Evolutionary conservation across 1,284 basidiomycete species (phyloP).

Genomic region (Leccinum idahoense): DNA sequence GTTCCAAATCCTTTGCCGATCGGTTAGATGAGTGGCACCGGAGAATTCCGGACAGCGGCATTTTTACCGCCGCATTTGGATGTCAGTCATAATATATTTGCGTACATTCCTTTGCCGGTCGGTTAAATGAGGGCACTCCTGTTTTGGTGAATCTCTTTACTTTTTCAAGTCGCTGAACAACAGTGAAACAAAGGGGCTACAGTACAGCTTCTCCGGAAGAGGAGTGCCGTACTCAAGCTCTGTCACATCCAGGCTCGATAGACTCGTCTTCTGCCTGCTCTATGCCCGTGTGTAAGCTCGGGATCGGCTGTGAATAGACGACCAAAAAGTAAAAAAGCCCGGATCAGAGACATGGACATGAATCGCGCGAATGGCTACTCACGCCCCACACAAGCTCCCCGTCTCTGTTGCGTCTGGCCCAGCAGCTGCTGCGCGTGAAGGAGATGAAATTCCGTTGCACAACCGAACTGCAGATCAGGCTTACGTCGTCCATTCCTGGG

Average conservation of each 20-base stretch:
- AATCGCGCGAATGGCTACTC: constrained; percentile 28
- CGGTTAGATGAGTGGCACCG: too few species aligned
- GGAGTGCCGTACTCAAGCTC: constrained; percentile 53
- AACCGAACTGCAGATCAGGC: constrained; percentile 14
- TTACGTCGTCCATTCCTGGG: constrained; percentile 55
- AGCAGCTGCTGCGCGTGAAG: constrained; percentile 36
- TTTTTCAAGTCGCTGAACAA: too few species aligned
- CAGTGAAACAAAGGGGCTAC: constrained; percentile 51
- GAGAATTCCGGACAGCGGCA: too few species aligned
- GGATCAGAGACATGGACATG: not conserved
- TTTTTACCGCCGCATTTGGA: too few species aligned
- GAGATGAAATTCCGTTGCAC: not conserved
- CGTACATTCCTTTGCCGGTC: too few species aligned
- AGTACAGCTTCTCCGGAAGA: constrained; percentile 59
- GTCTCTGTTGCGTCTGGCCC: constrained; percentile 67
- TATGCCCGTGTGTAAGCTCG: constrained; percentile 61
- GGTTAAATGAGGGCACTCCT: too few species aligned
- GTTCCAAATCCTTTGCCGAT: too few species aligned
- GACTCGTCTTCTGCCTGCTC: constrained; percentile 54
- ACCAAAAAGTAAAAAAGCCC: not conserved
- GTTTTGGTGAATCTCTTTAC: too few species aligned
- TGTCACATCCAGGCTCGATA: constrained; percentile 50
- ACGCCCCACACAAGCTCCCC: constrained; percentile 79
- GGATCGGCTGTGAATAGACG: constrained; percentile 56
- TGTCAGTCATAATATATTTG: too few species aligned